Conservation (phyloP, 1,139 yeast species). For the Protomyces lactucae-debilis region DNA sequence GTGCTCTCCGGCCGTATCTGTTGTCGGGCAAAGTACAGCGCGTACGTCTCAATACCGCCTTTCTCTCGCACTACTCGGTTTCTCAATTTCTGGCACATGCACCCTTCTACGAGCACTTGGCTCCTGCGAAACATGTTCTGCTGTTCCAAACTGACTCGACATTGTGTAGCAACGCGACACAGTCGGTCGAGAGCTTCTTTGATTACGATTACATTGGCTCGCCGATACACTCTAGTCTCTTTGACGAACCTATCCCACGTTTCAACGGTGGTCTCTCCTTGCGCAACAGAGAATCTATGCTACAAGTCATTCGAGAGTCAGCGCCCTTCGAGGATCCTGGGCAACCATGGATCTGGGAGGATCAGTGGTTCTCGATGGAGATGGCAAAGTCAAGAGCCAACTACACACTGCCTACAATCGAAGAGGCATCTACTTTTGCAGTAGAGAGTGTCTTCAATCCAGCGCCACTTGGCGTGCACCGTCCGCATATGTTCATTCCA, state of each 20-base stretch:
- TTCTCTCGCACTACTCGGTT: not conserved
- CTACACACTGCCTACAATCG: not conserved
- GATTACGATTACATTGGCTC: constrained; percentile 19
- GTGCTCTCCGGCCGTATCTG: not conserved
- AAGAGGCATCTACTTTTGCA: constrained; percentile 6
- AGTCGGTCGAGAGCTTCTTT: constrained; percentile 7
- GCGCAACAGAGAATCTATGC: constrained; percentile 9
- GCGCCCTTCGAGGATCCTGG: constrained; percentile 1
- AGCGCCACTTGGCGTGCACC: constrained; percentile 14
- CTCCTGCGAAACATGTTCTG: constrained; percentile 12
- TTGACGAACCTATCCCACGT: not conserved
- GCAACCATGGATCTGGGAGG: not conserved
- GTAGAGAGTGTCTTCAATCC: constrained; percentile 15
- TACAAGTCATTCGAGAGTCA: not conserved
- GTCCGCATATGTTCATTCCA: not conserved
- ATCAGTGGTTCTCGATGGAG: constrained; percentile 5
- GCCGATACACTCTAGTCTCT: not conserved
- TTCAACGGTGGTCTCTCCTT: constrained; percentile 16
- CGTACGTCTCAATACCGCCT: not conserved
- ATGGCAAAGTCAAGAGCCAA: not conserved
- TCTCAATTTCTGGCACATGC: constrained; percentile 1
- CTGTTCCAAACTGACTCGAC: constrained; percentile 16
- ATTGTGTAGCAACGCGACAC: constrained; percentile 4
- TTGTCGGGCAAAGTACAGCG: constrained; percentile 9
- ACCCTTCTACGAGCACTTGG: constrained; percentile 8